Conservation (phyloP, 2,329 filamentous ascomycete species). For the Xylogone sp. region DNA sequence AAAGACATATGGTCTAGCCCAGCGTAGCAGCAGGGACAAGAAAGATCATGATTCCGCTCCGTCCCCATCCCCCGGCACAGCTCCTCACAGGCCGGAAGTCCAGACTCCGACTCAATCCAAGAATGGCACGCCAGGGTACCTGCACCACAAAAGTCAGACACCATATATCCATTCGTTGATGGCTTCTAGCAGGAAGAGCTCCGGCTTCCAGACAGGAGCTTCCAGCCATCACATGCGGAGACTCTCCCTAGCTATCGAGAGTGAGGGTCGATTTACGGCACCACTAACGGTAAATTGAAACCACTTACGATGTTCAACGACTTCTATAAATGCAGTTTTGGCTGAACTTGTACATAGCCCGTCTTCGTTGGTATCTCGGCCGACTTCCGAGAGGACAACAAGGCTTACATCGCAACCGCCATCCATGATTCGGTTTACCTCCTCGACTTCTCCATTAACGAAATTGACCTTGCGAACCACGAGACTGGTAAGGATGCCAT, state of each 20-base stretch:
- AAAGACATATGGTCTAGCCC: too few species aligned
- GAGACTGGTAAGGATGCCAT: constrained; percentile 41
- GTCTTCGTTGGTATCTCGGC: constrained; percentile 62
- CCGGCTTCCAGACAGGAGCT: constrained; percentile 10
- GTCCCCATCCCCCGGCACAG: too few species aligned
- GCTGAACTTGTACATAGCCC: constrained; percentile 35
- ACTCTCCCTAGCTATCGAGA: constrained; percentile 12
- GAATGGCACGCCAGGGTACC: constrained; percentile 26
- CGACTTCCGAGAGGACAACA: constrained; percentile 41
- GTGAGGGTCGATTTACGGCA: constrained; percentile 16
- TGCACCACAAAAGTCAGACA: constrained; percentile 14
- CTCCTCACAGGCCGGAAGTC: too few species aligned
- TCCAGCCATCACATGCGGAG: constrained; percentile 12
- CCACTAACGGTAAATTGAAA: constrained; percentile 17
- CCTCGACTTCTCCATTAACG: constrained; percentile 65
- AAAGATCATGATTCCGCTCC: too few species aligned
- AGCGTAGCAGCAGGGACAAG: too few species aligned
- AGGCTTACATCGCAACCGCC: constrained; percentile 59
- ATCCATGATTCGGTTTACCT: constrained; percentile 73
- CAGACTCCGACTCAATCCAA: background rate
- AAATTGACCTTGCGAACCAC: constrained; percentile 41
- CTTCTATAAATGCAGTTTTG: background rate
- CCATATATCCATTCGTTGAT: constrained; percentile 17
- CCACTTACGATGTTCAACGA: too few species aligned
- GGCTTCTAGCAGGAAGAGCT: constrained; percentile 18